A percentile compares a stretch with the other conserved stretches of the same genome.
Evolutionary conservation across 495 filamentous ascomycete genomes (phyloP).

Genomic region (Podospora australis): DNA sequence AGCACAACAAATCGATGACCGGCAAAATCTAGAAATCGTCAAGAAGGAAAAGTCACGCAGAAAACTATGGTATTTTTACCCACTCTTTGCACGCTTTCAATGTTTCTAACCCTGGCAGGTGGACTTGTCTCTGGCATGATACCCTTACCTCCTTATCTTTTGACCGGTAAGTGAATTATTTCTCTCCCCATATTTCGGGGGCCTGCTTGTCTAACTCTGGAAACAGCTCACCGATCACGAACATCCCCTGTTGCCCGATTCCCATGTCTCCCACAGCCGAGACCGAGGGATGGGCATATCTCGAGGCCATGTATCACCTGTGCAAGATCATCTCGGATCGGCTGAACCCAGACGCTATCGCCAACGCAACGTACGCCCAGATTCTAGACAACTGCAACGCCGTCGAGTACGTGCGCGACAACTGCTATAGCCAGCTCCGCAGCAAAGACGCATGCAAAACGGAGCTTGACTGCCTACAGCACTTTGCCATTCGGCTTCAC

Average conservation of each 20-base stretch:
- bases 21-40: conserved; percentile 28
- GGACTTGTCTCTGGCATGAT: conserved; percentile 53
- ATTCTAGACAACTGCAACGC: conserved; percentile 43
- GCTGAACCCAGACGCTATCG: conserved; percentile 45
- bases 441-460: conserved; percentile 49
- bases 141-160: conserved; percentile 50
- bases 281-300: conserved; percentile 43
- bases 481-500: conserved; percentile 49
- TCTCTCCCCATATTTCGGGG: neutral
- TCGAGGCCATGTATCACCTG: conserved; percentile 51
- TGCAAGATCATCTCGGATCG: conserved; percentile 44
- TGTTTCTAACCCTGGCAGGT: conserved; percentile 29
- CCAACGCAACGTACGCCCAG: conserved; percentile 37
- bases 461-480: conserved; percentile 46
- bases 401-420: conserved; percentile 43
- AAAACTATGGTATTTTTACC: conserved; percentile 35
- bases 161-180: conserved; percentile 36
- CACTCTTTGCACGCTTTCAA: neutral
- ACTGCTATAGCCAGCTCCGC: conserved; percentile 36
- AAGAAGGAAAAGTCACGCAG: conserved; percentile 39
- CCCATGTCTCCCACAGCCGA: conserved; percentile 37
- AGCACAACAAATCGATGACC: conserved; percentile 31
- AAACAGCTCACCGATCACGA: conserved; percentile 43
- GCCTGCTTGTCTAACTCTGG: too few species aligned
- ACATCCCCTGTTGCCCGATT: conserved; percentile 41